Evolutionary conservation across 2,329 filamentous ascomycete species (phyloP).

Genomic region (Phialophora verrucosa): DNA sequence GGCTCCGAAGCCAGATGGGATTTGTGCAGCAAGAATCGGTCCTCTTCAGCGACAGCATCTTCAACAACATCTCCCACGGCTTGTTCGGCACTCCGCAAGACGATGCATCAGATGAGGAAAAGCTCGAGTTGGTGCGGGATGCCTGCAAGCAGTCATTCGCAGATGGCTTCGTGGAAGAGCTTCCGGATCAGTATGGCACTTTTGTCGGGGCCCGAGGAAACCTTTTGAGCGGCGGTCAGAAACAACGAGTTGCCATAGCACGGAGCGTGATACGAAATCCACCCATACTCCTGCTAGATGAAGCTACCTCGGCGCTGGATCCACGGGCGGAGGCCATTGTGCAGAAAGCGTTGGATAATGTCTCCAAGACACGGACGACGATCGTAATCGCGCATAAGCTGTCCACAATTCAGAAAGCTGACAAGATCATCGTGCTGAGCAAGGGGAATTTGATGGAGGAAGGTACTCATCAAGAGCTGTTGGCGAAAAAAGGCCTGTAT

Average conservation of each 20-base stretch:
- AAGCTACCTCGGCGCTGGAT: slow-evolving; percentile 86
- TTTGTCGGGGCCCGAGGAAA: slow-evolving; percentile 75
- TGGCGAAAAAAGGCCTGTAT: slow-evolving; percentile 72
- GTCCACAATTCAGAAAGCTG: slow-evolving; percentile 82
- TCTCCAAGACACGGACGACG: slow-evolving; percentile 78
- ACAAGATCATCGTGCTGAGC: slow-evolving; percentile 89
- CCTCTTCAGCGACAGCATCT: slow-evolving; percentile 87
- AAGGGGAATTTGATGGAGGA: slow-evolving; percentile 82
- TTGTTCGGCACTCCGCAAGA: slow-evolving; percentile 64
- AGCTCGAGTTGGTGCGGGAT: slow-evolving; percentile 70
- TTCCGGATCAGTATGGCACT: slow-evolving; percentile 89
- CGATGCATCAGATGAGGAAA: background rate
- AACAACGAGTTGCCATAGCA: slow-evolving; percentile 61
- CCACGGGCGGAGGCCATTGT: slow-evolving; percentile 85
- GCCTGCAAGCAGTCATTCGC: slow-evolving; percentile 91
- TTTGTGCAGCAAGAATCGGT: slow-evolving; percentile 92
- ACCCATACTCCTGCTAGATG: slow-evolving; percentile 83
- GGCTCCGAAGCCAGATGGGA: slow-evolving; percentile 89
- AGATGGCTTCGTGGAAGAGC: slow-evolving; percentile 80
- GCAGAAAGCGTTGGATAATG: slow-evolving; percentile 80
- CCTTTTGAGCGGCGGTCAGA: slow-evolving; percentile 63
- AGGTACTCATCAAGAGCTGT: slow-evolving; percentile 76
- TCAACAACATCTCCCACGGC: slow-evolving; percentile 83
- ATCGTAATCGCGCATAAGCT: slow-evolving; percentile 88
- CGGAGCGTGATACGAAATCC: slow-evolving; percentile 62